These are phyloP conservation scores for Pichia membranifaciens DNA, from an alignment of 805 yeast species.

Conservation along the genomic window DNA sequence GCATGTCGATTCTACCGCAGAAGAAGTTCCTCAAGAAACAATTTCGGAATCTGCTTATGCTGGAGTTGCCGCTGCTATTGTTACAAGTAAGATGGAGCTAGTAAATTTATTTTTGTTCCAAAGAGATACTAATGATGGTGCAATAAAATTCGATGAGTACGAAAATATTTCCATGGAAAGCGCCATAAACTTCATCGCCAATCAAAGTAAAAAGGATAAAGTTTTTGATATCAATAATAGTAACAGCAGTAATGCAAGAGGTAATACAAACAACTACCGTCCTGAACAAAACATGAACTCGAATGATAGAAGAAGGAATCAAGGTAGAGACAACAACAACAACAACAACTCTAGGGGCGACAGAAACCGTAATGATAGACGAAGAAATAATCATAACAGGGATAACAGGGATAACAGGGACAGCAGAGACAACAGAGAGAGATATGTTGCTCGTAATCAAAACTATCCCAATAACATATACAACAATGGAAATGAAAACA, in stretches of 20 bases:
- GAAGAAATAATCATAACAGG: not conserved
- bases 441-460: not conserved
- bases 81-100: constrained; percentile 42
- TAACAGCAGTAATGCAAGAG: not conserved
- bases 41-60: constrained; percentile 75
- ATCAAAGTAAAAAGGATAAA: constrained; percentile 32
- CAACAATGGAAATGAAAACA: not conserved
- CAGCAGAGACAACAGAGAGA: constrained; percentile 13
- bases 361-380: constrained; percentile 1
- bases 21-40: constrained; percentile 36
- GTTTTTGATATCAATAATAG: not conserved
- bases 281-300: not conserved
- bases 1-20: constrained; percentile 23
- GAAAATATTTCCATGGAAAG: constrained; percentile 59
- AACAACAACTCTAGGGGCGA: not conserved
- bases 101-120: constrained; percentile 74
- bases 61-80: constrained; percentile 67
- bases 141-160: constrained; percentile 79
- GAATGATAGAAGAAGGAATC: constrained; percentile 3
- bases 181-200: constrained; percentile 50
- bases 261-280: not conserved
- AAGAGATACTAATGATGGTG: constrained; percentile 54
- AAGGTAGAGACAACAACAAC: constrained; percentile 6
- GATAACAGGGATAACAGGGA: constrained; percentile 4
- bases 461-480: not conserved